A percentile compares a stretch with the other conserved stretches of the same genome.
Evolutionary conservation across 2,329 filamentous ascomycete genomes (phyloP).

Genomic region (Chrysosporium queenslandicum): DNA sequence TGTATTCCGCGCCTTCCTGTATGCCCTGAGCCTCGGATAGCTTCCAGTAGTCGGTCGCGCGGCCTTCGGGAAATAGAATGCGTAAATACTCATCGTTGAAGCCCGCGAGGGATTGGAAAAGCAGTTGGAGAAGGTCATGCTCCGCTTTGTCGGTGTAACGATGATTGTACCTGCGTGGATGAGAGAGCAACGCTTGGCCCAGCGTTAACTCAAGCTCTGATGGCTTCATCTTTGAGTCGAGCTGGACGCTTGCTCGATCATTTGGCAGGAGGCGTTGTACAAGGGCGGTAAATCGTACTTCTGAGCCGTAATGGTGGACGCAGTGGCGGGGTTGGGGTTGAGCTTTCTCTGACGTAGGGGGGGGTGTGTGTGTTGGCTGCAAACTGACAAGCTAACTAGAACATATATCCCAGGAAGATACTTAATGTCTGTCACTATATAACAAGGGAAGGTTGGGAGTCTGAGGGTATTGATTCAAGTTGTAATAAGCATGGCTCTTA

Average conservation of each 20-base stretch:
- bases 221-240: constrained; percentile 27
- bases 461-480: background rate
- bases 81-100: constrained; percentile 63
- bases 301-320: background rate
- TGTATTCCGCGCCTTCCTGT: constrained; percentile 91
- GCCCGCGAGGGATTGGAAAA: constrained; percentile 80
- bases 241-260: background rate
- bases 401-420: background rate
- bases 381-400: background rate
- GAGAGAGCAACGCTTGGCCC: constrained; percentile 67
- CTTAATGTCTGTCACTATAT: background rate
- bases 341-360: background rate
- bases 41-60: constrained; percentile 56
- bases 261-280: background rate
- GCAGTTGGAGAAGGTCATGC: constrained; percentile 60
- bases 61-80: constrained; percentile 72
- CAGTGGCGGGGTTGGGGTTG: background rate
- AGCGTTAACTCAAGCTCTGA: constrained; percentile 63
- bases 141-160: constrained; percentile 64
- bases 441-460: background rate
- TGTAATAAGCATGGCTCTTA: too few species aligned
- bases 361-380: background rate
- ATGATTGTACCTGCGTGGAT: constrained; percentile 63
- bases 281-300: background rate
- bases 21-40: constrained; percentile 80